Evolutionary conservation across 2,329 filamentous ascomycete genomes (phyloP), one percentile per base, ranked within the genome.

Genomic region (Neofusicoccum laricinum): DNA sequence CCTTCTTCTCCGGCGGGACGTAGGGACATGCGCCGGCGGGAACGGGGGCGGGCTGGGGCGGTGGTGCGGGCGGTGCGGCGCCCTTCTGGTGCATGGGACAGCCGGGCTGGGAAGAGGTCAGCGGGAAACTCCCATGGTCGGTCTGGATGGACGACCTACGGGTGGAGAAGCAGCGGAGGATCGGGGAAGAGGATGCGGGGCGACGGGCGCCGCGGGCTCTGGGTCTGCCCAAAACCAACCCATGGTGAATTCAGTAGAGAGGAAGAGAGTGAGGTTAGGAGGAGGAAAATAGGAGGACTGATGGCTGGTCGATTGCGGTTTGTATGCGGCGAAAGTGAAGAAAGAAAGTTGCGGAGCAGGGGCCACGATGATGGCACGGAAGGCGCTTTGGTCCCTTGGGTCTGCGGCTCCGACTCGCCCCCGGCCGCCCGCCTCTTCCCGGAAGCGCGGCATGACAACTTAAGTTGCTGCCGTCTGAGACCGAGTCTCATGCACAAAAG

Each of bases 221-320:
- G 79, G 71, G 66, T 89, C 86, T 78, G 87, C 86, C 88, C 88
- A 90, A 71, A 90, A 90, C 87, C 87, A 90, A 71, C 88, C 88
- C 88, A 90, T 90, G 49, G 19, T 76, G 68, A 67, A 30, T 25
- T 7, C 8, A 8, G 7, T 25, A n/a, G 25, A 55, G 61, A 17
- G 14, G 32, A 8, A 17, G 12, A 12, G 32, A 32, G 43, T 7
- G 3, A 4, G 50, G 3, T 14, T 45, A 2, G 32, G 32, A 25
- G 21, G 6, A 25, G 19, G 6, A 34, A 57, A 48, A 57, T 0
- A 21, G 30, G 43, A 43, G 38, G 53, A 19, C 15, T 21, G 30
- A 17, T 14, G 51, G 19, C 11, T 17, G 19, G 30, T 10, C 38
- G 43, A 43, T 38, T 43, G 38, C 30, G 40, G 41, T 12, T 19